phyloP scores from a whole-genome alignment of 2,329 filamentous ascomycete species.

The Trichoderma koningii region DNA sequence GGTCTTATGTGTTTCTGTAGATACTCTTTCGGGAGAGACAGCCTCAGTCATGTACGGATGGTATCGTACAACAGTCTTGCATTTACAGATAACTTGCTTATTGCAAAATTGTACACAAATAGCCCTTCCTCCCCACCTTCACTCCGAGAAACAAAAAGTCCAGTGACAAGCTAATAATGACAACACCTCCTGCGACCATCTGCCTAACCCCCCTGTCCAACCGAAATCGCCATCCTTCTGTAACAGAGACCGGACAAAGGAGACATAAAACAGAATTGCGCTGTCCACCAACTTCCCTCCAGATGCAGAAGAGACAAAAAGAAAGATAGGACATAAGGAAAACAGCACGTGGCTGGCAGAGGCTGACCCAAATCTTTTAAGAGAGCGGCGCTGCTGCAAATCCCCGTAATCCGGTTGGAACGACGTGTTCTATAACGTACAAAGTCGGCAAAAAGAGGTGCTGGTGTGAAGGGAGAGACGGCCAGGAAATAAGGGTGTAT shows the following conservation, averaged over 20 bases:
- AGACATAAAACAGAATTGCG: not conserved
- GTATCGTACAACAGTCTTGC: too few relatives aligned
- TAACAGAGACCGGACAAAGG: not conserved
- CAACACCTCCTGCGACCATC: too few relatives aligned
- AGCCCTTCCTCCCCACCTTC: not conserved
- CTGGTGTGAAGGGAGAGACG: not conserved
- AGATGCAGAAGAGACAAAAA: conserved; percentile 4
- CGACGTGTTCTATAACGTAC: conserved; percentile 13
- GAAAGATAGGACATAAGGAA: not conserved
- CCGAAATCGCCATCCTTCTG: not conserved
- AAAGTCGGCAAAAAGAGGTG: not conserved
- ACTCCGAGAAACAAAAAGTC: not conserved
- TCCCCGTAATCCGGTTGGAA: not conserved
- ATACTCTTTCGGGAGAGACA: not conserved
- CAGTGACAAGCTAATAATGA: not conserved
- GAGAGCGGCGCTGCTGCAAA: conserved; percentile 16
- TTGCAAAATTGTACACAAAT: conserved; percentile 17
- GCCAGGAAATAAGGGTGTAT: conserved; percentile 17
- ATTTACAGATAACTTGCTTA: not conserved
- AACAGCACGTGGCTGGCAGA: not conserved
- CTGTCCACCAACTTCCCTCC: conserved; percentile 5
- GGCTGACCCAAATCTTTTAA: not conserved
- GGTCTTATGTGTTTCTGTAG: too few relatives aligned
- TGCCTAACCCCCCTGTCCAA: not conserved
- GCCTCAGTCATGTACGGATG: not conserved